These are phyloP conservation scores for Backusella westeae DNA, from an alignment of 192 early-diverging fungal species.

Conservation along the genomic window DNA sequence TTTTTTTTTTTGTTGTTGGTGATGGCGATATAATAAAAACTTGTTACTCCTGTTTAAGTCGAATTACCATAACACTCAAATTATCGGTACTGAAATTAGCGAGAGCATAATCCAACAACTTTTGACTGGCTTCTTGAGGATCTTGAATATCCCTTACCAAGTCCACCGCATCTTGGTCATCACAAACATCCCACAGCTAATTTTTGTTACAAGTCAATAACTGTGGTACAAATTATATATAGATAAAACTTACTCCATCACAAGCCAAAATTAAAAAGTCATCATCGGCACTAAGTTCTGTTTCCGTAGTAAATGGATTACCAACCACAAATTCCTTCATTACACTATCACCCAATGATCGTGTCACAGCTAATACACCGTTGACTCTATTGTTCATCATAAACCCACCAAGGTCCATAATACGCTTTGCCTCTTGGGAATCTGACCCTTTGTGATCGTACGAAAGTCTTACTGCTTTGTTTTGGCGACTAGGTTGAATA, in stretches of 20 bases:
- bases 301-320: constrained; percentile 94
- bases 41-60: constrained; percentile 35
- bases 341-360: constrained; percentile 90
- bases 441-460: constrained; percentile 99
- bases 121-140: constrained; percentile 76
- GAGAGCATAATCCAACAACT: constrained; percentile 83
- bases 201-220: background rate
- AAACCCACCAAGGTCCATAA: constrained; percentile 92
- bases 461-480: constrained; percentile 81
- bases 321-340: constrained; percentile 98
- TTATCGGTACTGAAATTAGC: constrained; percentile 95
- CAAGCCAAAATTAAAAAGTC: constrained; percentile 91
- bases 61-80: constrained; percentile 85
- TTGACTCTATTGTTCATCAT: constrained; percentile 98
- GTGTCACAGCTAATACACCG: constrained; percentile 93
- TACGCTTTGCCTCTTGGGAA: constrained; percentile 81
- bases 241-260: constrained; percentile 76
- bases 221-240: background rate
- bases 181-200: constrained; percentile 97
- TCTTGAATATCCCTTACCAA: constrained; percentile 73
- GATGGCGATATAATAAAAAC: background rate
- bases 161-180: constrained; percentile 91
- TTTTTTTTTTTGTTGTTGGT: background rate
- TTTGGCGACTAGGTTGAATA: constrained; percentile 57
- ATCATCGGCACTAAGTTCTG: constrained; percentile 70